A percentile compares a stretch with the other conserved stretches of the same genome.
phyloP scores from a whole-genome alignment of 208 protist genomes.

The Leptomonas seymouri region DNA sequence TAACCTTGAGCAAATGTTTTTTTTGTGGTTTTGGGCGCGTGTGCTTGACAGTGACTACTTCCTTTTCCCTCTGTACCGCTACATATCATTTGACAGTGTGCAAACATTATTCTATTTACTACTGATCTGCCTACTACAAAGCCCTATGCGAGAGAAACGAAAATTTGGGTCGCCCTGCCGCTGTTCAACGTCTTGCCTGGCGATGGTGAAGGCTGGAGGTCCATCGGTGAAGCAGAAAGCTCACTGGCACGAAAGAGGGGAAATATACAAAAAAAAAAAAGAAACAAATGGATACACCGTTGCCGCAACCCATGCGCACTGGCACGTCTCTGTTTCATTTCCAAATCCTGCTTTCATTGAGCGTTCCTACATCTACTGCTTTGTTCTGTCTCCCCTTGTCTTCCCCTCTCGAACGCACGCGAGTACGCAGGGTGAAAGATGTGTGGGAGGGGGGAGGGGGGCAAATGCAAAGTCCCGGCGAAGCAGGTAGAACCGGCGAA shows the following conservation, averaged over 20 bases:
- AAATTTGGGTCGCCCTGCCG: neutral
- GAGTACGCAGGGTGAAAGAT: no score
- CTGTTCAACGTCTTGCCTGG: neutral
- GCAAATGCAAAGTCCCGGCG: no score
- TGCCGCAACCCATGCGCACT: neutral
- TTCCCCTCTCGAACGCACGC: no score
- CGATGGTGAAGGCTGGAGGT: no score
- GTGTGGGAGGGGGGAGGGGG: no score
- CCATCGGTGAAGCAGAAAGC: neutral
- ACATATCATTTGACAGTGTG: constrained; percentile 11
- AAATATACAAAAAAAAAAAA: no score
- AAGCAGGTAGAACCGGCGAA: no score
- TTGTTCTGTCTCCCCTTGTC: neutral
- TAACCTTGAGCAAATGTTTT: no score
- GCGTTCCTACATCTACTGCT: neutral
- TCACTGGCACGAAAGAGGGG: neutral
- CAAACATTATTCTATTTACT: constrained; percentile 13
- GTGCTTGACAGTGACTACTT: no score
- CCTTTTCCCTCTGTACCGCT: neutral
- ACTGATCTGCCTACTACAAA: constrained; percentile 29
- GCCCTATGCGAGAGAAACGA: constrained; percentile 11
- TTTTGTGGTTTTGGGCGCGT: no score
- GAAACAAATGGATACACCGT: neutral
- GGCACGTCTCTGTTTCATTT: neutral
- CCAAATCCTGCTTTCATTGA: neutral